phyloP scores from a whole-genome alignment of 768 basidiomycete genomes.

The Boletus pseudo-olivaceus region DNA sequence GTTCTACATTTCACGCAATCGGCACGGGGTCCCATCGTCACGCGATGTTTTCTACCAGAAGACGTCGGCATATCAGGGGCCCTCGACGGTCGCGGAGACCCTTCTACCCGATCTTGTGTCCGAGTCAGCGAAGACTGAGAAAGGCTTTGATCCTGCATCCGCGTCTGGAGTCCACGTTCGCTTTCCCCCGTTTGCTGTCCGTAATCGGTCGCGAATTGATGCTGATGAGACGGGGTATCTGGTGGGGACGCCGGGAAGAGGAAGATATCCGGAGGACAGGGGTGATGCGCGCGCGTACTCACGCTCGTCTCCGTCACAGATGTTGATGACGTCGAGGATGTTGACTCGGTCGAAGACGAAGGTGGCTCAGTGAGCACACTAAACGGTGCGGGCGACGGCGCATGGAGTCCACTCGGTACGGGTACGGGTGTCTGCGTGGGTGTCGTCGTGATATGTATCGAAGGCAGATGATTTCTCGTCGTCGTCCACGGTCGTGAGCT shows the following conservation, averaged over 20 bases:
- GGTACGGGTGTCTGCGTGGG: neutral
- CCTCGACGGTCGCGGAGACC: conserved; percentile 17
- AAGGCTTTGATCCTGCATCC: neutral
- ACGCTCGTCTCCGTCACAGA: neutral
- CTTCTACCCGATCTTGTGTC: conserved; percentile 13
- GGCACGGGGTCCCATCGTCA: conserved; percentile 69
- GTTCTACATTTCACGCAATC: conserved; percentile 66
- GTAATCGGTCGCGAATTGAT: conserved; percentile 4
- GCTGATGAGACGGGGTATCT: conserved; percentile 17
- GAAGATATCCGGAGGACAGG: conserved; percentile 28
- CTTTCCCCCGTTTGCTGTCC: conserved; percentile 1
- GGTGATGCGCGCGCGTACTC: neutral
- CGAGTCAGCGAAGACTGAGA: conserved; percentile 2
- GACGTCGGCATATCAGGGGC: conserved; percentile 11
- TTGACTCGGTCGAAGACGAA: conserved; percentile 19
- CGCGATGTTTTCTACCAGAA: conserved; percentile 40
- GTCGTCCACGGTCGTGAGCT: conserved; percentile 11
- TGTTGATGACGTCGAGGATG: conserved; percentile 14
- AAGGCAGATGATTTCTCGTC: conserved; percentile 19
- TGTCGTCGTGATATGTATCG: conserved; percentile 26
- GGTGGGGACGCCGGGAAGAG: conserved; percentile 27
- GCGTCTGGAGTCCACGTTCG: neutral
- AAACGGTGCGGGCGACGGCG: conserved; percentile 21
- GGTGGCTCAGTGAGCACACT: conserved; percentile 25
- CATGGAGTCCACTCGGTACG: neutral